Conservation (phyloP, 257 asterid species). For the Fraxinus americana region DNA sequence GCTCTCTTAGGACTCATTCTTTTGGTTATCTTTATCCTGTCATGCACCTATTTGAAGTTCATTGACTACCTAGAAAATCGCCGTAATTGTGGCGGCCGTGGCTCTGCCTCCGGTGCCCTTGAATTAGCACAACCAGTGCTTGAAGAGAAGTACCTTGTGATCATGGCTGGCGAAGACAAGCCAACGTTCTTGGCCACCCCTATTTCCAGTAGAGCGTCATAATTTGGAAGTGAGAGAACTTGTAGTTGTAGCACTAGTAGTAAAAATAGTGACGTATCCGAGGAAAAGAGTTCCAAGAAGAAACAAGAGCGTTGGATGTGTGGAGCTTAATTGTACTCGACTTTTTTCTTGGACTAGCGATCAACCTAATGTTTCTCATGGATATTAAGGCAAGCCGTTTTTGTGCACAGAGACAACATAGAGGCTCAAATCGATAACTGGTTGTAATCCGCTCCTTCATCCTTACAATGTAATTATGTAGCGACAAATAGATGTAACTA, state of each 20-base stretch:
- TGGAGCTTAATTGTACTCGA: not conserved
- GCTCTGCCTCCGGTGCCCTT: not conserved
- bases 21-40: slow-evolving; percentile 67
- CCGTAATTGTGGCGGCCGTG: slow-evolving; percentile 21
- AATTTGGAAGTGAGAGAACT: slow-evolving; percentile 57
- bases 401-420: no score
- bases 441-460: not conserved
- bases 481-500: not conserved
- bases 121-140: slow-evolving; percentile 40
- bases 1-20: slow-evolving; percentile 84
- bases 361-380: no score
- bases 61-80: slow-evolving; percentile 54
- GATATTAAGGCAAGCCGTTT: no score
- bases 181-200: slow-evolving; percentile 93
- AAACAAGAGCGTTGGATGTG: not conserved
- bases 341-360: no score
- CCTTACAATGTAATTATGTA: not conserved
- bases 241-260: slow-evolving; percentile 7
- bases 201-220: slow-evolving; percentile 60
- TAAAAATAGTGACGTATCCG: slow-evolving; percentile 30
- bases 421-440: not conserved
- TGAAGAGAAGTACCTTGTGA: slow-evolving; percentile 80
- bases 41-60: slow-evolving; percentile 81
- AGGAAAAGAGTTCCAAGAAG: slow-evolving; percentile 34
- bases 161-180: slow-evolving; percentile 84